Percentiles rank a stretch among this genome's conserved stretches.
Evolutionary conservation across 2,329 filamentous ascomycete genomes (phyloP).

Genomic region (Pezicula neosporulosa): DNA sequence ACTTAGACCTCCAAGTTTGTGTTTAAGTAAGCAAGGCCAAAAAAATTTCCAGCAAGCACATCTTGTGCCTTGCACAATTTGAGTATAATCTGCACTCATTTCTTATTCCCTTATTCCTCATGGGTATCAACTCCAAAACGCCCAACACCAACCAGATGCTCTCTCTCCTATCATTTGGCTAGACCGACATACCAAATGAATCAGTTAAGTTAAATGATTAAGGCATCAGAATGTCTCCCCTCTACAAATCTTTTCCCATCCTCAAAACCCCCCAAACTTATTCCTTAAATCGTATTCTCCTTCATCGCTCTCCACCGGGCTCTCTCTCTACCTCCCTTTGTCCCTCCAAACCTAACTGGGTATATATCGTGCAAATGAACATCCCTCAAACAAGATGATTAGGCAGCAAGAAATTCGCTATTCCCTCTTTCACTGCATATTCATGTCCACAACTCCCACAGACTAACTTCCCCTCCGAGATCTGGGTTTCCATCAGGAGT

Average conservation of each 20-base stretch:
- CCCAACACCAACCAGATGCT: neutral
- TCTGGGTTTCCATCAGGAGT: slow-evolving; percentile 83
- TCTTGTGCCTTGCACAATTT: too few species aligned
- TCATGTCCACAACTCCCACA: slow-evolving; percentile 92
- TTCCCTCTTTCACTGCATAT: slow-evolving; percentile 92
- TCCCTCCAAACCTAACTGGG: neutral
- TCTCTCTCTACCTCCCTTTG: neutral
- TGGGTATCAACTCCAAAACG: neutral
- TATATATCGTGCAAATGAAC: neutral
- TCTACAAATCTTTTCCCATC: too few species aligned
- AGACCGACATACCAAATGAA: too few species aligned
- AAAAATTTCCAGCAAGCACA: too few species aligned
- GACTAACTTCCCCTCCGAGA: slow-evolving; percentile 82
- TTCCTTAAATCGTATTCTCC: too few species aligned
- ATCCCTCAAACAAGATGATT: slow-evolving; percentile 72
- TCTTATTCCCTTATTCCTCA: neutral
- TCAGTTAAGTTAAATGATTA: too few species aligned
- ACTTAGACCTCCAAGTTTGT: too few species aligned
- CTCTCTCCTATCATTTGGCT: neutral
- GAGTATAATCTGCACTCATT: too few species aligned
- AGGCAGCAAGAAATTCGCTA: slow-evolving; percentile 92
- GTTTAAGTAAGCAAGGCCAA: too few species aligned
- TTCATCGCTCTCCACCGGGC: neutral
- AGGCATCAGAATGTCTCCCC: too few species aligned
- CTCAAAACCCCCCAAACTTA: too few species aligned